Conservation (phyloP, 441 rosid genomes). For the Adansonia gregorii region DNA sequence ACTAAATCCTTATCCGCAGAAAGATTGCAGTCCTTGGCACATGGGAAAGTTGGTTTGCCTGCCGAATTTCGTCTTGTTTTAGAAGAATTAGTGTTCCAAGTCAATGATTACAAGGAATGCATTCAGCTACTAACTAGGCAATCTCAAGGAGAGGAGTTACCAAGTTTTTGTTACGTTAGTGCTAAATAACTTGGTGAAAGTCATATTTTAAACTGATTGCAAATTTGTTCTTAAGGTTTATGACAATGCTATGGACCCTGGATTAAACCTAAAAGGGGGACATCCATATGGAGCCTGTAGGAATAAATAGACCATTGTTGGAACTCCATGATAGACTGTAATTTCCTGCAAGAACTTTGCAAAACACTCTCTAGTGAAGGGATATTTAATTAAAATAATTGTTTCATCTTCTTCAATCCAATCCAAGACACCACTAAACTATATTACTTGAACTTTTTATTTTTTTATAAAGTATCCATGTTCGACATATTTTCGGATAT, state of each 20-base stretch:
- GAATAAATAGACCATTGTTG: not conserved
- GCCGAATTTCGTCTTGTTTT: not conserved
- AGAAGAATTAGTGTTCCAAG: not conserved
- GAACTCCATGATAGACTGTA: slow-evolving; percentile 18
- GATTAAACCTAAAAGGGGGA: not conserved
- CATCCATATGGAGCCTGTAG: slow-evolving; percentile 24
- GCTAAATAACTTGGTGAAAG: not conserved
- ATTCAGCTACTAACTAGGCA: not conserved
- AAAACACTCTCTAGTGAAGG: not conserved
- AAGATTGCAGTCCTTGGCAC: slow-evolving; percentile 3
- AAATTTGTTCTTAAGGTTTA: not conserved
- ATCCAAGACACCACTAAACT: not conserved
- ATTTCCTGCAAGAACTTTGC: slow-evolving; percentile 17
- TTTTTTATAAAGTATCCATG: too few species aligned
- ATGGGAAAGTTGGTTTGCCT: not conserved
- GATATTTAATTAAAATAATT: not conserved
- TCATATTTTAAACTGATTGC: not conserved
- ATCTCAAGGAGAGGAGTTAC: not conserved
- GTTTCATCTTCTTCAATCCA: not conserved
- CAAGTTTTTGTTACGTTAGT: slow-evolving; percentile 10
- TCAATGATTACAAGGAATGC: not conserved
- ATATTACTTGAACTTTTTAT: too few species aligned
- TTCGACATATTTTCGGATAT: too few species aligned
- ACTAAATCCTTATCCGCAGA: not conserved
- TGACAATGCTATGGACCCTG: slow-evolving; percentile 15